These are phyloP conservation scores for Saposhnikovia divaricata DNA, from an alignment of 129 eudicot species.

Conservation along the genomic window DNA sequence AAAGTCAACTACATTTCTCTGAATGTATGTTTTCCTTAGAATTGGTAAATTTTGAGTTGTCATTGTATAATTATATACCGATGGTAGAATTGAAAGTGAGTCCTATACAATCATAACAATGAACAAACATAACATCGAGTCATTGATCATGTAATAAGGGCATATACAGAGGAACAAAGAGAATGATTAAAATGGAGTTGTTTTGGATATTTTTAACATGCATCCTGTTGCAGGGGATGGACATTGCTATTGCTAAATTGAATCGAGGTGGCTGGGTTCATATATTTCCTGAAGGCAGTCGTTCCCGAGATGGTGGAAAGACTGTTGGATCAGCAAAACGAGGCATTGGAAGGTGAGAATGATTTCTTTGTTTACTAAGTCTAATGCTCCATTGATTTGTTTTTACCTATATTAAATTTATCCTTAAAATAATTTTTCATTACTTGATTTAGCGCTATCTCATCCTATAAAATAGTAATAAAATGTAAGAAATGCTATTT, in stretches of 20 bases:
- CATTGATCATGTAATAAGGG: not conserved
- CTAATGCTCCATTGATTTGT: not conserved
- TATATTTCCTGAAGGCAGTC: slow-evolving; percentile 89
- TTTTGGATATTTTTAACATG: not conserved
- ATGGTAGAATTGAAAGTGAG: not conserved
- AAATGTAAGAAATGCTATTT: too few relatives aligned
- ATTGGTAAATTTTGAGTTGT: not conserved
- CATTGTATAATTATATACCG: not conserved
- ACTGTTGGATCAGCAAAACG: slow-evolving; percentile 58
- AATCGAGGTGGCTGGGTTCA: slow-evolving; percentile 88
- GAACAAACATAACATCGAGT: not conserved
- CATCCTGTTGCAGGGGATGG: slow-evolving; percentile 51
- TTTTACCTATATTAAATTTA: too few relatives aligned
- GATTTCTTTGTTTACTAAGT: not conserved
- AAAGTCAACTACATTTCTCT: too few relatives aligned
- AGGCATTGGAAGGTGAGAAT: slow-evolving; percentile 65
- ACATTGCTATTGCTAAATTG: slow-evolving; percentile 64
- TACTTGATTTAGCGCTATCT: too few relatives aligned
- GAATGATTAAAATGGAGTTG: not conserved
- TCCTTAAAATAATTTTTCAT: too few relatives aligned
- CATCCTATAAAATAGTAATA: too few relatives aligned
- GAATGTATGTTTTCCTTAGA: not conserved
- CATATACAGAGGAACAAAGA: not conserved
- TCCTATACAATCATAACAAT: not conserved
- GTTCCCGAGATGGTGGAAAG: slow-evolving; percentile 83